Percentiles rank a stretch among this genome's conserved stretches.
These are phyloP conservation scores for Salvia rosmarinus DNA, from an alignment of 257 asterid species.

Conservation along the genomic window DNA sequence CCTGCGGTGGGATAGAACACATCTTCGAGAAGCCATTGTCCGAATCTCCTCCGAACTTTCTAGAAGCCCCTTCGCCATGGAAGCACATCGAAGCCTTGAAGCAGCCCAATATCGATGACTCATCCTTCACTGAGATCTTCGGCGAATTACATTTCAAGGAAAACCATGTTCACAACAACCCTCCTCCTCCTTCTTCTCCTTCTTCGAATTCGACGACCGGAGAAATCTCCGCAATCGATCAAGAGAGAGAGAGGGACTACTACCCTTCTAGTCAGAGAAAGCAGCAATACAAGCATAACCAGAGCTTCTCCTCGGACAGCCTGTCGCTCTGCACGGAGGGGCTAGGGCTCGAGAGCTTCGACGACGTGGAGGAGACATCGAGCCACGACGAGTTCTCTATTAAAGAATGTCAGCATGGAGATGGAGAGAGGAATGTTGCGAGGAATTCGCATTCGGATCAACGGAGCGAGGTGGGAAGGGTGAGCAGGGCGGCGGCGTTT, in stretches of 20 bases:
- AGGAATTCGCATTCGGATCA: constrained; percentile 32
- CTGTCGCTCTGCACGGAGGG: constrained; percentile 83
- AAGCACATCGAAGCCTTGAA: constrained; percentile 54
- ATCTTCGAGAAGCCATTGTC: constrained; percentile 74
- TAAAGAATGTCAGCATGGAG: constrained; percentile 33
- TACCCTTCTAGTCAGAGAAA: constrained; percentile 13
- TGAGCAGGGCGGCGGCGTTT: constrained; percentile 34
- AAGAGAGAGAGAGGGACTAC: constrained; percentile 32
- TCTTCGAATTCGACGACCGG: neutral
- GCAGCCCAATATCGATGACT: constrained; percentile 29
- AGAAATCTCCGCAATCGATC: constrained; percentile 14
- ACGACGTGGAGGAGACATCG: constrained; percentile 69
- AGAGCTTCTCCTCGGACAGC: constrained; percentile 66
- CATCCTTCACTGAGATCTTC: constrained; percentile 66
- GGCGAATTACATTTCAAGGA: constrained; percentile 74
- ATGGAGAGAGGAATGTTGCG: constrained; percentile 27
- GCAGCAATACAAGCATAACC: constrained; percentile 43
- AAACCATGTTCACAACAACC: constrained; percentile 7
- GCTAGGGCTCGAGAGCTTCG: constrained; percentile 82
- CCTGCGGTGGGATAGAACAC: constrained; percentile 79
- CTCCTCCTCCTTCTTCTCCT: too few species aligned
- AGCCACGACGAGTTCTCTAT: constrained; percentile 26
- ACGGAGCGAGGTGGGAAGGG: constrained; percentile 39
- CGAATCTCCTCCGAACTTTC: constrained; percentile 55
- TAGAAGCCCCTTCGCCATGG: constrained; percentile 76